Evolutionary conservation across 208 protist species (phyloP), one percentile per base, ranked within the genome.

Genomic region (Polymyxa betae): DNA sequence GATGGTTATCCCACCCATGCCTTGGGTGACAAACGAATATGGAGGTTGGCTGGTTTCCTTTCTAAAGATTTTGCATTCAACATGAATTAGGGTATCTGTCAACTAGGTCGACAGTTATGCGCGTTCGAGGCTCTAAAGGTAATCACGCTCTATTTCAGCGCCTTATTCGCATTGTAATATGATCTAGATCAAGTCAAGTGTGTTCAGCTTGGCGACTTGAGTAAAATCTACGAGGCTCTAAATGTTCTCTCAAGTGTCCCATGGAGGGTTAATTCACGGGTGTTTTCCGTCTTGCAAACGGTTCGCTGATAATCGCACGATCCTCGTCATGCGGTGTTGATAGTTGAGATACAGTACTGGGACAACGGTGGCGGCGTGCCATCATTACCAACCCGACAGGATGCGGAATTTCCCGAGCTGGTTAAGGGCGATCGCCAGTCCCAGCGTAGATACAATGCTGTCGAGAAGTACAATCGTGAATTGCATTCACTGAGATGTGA

Each of bases 201-300:
- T 5, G 29, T 64, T 12, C 29, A 64, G 20, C 32, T 90, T 10
- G n/a, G 68, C 38, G 38, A 77, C 54, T 32, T 89, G 1, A 16
- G 10, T 32, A 35, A 38, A 0, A 12, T 94, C 1, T 45, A 88
- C 66, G 45, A 88, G 0, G 88, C 38, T 40, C 89, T 96, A 29
- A 94, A 95, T 91, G 49, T 92, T 0, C 52, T 95, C 0, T 68
- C 77, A 29, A 29, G 77, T 20, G 94, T 93, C 38, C 77, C 88
- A 0, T 96, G 95, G 95, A 89, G 60, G 0, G 93, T 95, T 38
- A 95, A 96, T 91, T 1, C 64, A 29, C 82, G 88, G 45, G 52
- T 95, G 29, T 90, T 92, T 43, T 1, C 90, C 0, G 38, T 94
- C 45, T 54, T 95, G 0, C 5, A 44, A 0, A 78, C 91, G 10